Percentiles rank a stretch among this genome's conserved stretches.
Conservation (phyloP, 495 filamentous ascomycete species). For the Acidiella bohemica region DNA sequence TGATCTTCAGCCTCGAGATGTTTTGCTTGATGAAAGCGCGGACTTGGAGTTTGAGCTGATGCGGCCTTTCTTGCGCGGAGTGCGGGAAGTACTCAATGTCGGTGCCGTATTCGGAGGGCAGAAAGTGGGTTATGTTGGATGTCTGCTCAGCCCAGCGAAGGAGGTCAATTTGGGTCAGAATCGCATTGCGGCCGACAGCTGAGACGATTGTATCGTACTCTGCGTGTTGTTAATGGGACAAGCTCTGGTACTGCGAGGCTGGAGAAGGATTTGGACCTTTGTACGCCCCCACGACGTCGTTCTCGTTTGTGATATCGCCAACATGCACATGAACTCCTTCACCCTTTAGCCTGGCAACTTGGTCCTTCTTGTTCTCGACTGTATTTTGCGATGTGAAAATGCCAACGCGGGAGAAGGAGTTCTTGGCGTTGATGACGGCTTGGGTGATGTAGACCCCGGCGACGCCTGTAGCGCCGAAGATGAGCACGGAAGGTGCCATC, state of each 20-base stretch:
- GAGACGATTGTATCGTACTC: constrained; percentile 52
- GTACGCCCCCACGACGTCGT: neutral
- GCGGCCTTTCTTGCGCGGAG: constrained; percentile 48
- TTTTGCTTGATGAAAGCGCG: constrained; percentile 41
- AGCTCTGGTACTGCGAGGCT: constrained; percentile 22
- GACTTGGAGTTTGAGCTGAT: constrained; percentile 55
- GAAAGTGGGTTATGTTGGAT: constrained; percentile 46
- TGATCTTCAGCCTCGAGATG: constrained; percentile 40
- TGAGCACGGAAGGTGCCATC: constrained; percentile 40
- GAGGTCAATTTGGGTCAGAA: constrained; percentile 45
- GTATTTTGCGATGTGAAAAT: constrained; percentile 51
- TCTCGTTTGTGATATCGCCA: neutral
- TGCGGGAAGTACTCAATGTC: constrained; percentile 52
- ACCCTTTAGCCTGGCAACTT: constrained; percentile 34
- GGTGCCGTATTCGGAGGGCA: constrained; percentile 60
- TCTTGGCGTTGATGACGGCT: constrained; percentile 42
- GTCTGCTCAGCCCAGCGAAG: constrained; percentile 44
- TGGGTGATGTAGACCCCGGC: constrained; percentile 52
- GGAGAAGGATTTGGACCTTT: constrained; percentile 22
- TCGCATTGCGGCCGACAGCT: constrained; percentile 44
- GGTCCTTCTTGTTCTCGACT: constrained; percentile 28
- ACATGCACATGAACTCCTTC: neutral
- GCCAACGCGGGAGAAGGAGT: constrained; percentile 38
- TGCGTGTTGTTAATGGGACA: constrained; percentile 12
- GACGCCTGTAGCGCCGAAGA: constrained; percentile 55